These are phyloP conservation scores for Arthromyces matolae DNA, from an alignment of 768 basidiomycete species.

Conservation along the genomic window DNA sequence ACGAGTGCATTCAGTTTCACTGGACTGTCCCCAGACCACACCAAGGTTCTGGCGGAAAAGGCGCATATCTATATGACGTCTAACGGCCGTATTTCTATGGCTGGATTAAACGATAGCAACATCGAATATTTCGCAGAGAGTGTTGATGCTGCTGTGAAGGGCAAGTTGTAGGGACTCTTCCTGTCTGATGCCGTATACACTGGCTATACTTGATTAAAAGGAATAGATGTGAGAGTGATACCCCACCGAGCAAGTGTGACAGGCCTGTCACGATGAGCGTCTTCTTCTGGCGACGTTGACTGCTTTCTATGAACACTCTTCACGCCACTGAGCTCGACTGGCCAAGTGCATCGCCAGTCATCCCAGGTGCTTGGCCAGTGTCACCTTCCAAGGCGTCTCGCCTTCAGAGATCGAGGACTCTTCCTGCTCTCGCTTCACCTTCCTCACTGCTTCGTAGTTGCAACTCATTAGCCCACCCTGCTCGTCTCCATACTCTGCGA, in stretches of 20 bases:
- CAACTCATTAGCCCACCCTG: no score
- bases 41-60: conserved; percentile 78
- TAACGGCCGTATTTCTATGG: conserved; percentile 93
- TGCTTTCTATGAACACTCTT: conserved; percentile 5
- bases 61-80: conserved; percentile 94
- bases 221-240: conserved; percentile 10
- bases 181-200: conserved; percentile 1
- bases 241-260: conserved; percentile 9
- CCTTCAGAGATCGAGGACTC: conserved; percentile 20
- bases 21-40: conserved; percentile 75
- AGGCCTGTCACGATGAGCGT: conserved; percentile 8
- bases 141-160: conserved; percentile 79
- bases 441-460: neutral
- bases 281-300: conserved; percentile 2
- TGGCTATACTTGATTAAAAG: conserved; percentile 5
- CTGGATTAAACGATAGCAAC: conserved; percentile 80
- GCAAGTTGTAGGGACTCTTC: conserved; percentile 51
- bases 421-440: conserved; percentile 13
- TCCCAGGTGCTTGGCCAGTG: conserved; percentile 47
- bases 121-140: conserved; percentile 88
- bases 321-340: conserved; percentile 6
- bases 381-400: conserved; percentile 11
- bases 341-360: conserved; percentile 27
- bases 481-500: no score
- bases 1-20: conserved; percentile 61